These are phyloP conservation scores for Phialophora expanda DNA, from an alignment of 2,329 filamentous ascomycete genomes.

Conservation along the genomic window DNA sequence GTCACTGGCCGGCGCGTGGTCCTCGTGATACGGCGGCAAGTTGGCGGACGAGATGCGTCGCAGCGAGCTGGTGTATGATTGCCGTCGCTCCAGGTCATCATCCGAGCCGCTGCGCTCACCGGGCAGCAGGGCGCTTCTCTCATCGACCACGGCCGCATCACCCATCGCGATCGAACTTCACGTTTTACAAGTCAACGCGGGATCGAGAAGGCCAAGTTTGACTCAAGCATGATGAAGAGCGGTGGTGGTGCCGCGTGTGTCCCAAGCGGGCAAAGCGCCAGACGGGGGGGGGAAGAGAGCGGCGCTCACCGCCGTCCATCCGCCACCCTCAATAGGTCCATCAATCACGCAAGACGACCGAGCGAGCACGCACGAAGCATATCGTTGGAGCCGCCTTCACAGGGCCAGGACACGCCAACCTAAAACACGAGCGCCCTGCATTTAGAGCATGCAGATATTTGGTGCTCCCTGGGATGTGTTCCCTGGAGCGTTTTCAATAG, in stretches of 20 bases:
- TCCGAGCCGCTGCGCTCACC: background rate
- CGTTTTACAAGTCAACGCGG: background rate
- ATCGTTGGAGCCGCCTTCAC: background rate
- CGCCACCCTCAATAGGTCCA: background rate
- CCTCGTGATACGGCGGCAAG: conserved; percentile 16
- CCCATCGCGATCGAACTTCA: background rate
- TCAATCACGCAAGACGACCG: conserved; percentile 12
- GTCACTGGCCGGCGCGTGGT: background rate
- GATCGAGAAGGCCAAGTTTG: no score
- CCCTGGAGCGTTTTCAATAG: background rate
- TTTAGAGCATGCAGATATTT: background rate
- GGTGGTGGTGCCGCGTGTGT: background rate
- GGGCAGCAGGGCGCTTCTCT: conserved; percentile 19
- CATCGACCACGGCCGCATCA: conserved; percentile 12
- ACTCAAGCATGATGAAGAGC: no score
- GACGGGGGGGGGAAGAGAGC: background rate
- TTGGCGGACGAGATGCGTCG: conserved; percentile 17
- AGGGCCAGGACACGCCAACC: background rate
- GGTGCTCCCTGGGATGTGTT: no score
- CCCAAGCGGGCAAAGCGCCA: background rate
- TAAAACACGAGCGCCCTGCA: background rate
- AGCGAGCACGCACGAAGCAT: conserved; percentile 4
- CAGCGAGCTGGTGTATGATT: conserved; percentile 7
- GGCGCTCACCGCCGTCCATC: background rate
- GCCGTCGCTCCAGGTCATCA: conserved; percentile 1